Evolutionary conservation across 2,329 filamentous ascomycete species (phyloP), one percentile per base, ranked within the genome.

Genomic region (Colletotrichum sp.): DNA sequence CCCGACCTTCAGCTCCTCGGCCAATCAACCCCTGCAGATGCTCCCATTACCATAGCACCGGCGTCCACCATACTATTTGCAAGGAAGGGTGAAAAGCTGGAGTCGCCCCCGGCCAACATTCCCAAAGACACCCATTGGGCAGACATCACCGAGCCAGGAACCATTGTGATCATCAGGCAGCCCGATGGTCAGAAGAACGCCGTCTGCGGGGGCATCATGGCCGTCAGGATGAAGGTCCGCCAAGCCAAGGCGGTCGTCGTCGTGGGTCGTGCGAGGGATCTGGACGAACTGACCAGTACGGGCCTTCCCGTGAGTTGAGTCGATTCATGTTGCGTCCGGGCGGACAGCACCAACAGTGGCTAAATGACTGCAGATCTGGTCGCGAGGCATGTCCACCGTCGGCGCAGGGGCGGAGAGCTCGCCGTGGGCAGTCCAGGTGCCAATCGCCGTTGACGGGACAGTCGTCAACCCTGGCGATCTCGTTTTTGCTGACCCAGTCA

Each of bases 161-260:
- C 92, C 2, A 88, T 95, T 69, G 90, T 93, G 6, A 85, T 96
- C 6, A 88, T 95, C 75, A 90, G 91, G 76, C 93, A 95, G 80
- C 93, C 93, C 0, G 80, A 86, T 1, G 88, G 87, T 1, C 93
- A 95, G 81, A 89, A 88, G 68, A 95, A 94, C 83, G 94, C 94
- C 8, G 89, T 95, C 9, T 89, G 95, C 8, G 94, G 94, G n/a
- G 94, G 94, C 21, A 95, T 96, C 78, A 94, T 95, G 90, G 94
- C 93, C 7, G 86, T 90, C 34, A 88, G 94, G 24, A 94, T 95
- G 89, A 91, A 92, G 80, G 82, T 89, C 16, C 87, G 93, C 13
- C 90, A 90, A 16, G 90, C 90, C 21, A 87, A 87, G 78, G 93
- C 89, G 4, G 89, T 93, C 13, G 85, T 95, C n/a, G 92, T 95